These are phyloP conservation scores for Aphanomyces astaci DNA, from an alignment of 352 stramenopile species.

Conservation along the genomic window DNA sequence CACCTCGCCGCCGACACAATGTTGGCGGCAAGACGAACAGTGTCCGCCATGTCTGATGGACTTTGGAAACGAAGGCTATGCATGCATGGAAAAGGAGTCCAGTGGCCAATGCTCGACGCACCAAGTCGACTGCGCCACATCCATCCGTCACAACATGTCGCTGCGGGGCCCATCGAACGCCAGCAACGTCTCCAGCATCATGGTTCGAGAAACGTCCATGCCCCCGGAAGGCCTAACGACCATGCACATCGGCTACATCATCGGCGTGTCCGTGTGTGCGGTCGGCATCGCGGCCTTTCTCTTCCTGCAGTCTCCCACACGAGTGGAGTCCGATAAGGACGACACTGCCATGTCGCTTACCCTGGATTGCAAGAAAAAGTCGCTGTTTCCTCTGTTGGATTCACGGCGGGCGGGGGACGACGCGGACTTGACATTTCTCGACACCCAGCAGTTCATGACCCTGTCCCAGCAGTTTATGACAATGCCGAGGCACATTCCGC, in stretches of 20 bases:
- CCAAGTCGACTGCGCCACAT: background rate
- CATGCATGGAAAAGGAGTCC: background rate
- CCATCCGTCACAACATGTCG: background rate
- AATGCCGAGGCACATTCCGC: conserved; percentile 9
- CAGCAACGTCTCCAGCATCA: background rate
- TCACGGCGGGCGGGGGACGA: background rate
- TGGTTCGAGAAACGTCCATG: background rate
- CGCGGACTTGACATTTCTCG: background rate
- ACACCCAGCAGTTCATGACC: background rate
- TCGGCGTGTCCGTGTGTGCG: conserved; percentile 6
- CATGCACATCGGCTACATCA: conserved; percentile 15
- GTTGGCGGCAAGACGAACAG: background rate
- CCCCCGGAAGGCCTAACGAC: background rate
- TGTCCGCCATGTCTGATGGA: conserved; percentile 6
- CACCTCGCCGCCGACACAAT: background rate
- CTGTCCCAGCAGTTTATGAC: background rate
- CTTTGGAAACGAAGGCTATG: background rate
- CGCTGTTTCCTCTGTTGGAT: background rate
- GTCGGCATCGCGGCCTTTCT: conserved; percentile 12
- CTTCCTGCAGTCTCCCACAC: background rate
- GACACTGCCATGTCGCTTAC: background rate
- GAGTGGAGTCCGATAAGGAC: background rate
- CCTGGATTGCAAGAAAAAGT: background rate
- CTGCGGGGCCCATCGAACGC: background rate
- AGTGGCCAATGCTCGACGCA: background rate